Percentiles rank a stretch among this genome's conserved stretches.
These are phyloP conservation scores for Phytophthora pluvialis DNA, from an alignment of 352 stramenopile species.

Conservation along the genomic window DNA sequence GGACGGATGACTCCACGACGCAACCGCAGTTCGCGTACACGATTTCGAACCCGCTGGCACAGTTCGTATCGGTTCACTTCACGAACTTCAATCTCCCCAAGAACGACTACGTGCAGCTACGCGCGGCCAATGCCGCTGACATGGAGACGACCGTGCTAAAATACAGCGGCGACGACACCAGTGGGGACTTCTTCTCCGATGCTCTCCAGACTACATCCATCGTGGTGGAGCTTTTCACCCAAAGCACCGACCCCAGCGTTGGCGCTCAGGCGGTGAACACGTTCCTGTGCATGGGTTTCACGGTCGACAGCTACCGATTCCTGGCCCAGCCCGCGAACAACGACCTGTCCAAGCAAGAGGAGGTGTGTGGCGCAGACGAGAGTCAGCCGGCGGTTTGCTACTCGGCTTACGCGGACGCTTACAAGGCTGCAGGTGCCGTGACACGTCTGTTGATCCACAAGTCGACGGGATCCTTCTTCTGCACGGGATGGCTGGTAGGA, in stretches of 20 bases:
- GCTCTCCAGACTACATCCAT: constrained; percentile 48
- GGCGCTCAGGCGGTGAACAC: constrained; percentile 31
- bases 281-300: constrained; percentile 53
- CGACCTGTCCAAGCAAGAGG: constrained; percentile 36
- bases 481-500: constrained; percentile 78
- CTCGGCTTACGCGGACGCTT: constrained; percentile 20
- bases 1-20: constrained; percentile 15
- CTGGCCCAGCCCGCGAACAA: constrained; percentile 35
- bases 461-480: constrained; percentile 57
- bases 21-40: constrained; percentile 45
- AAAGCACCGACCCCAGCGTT: constrained; percentile 18
- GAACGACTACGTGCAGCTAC: constrained; percentile 64
- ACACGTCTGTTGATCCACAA: constrained; percentile 75
- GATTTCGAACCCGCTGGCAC: constrained; percentile 48
- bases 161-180: constrained; percentile 41
- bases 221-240: constrained; percentile 58
- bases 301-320: constrained; percentile 55
- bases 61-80: constrained; percentile 73
- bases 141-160: constrained; percentile 38
- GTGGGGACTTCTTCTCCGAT: constrained; percentile 43
- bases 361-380: constrained; percentile 71
- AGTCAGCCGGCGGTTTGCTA: constrained; percentile 67
- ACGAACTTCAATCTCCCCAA: constrained; percentile 62
- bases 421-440: constrained; percentile 45
- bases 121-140: constrained; percentile 32